Conservation (phyloP, 108 stramenopile species). For the Cyclostephanos tholiformis region DNA sequence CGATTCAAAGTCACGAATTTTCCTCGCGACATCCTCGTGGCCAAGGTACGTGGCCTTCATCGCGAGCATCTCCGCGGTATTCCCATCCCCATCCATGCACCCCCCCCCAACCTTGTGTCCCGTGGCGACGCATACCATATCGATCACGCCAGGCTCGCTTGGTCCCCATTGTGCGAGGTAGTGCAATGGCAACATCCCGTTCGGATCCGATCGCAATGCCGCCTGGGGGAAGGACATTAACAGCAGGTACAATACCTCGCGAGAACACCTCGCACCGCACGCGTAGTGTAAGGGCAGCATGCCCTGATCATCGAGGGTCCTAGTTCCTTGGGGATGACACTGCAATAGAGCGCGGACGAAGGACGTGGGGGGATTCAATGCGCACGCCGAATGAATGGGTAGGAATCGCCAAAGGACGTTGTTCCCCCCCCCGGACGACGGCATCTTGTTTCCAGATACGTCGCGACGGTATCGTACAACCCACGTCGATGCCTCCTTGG, state of each 20-base stretch:
- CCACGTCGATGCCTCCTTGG: constrained; percentile 3
- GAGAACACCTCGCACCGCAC: constrained; percentile 69
- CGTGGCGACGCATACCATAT: constrained; percentile 78
- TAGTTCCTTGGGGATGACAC: constrained; percentile 68
- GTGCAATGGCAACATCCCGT: constrained; percentile 85
- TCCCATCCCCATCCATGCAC: constrained; percentile 55
- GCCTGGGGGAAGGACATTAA: constrained; percentile 75
- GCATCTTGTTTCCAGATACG: not conserved
- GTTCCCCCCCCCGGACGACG: no score
- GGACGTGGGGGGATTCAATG: constrained; percentile 65
- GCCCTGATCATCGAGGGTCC: constrained; percentile 80
- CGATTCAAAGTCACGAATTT: constrained; percentile 32
- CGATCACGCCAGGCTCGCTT: constrained; percentile 47
- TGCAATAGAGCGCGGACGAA: constrained; percentile 64
- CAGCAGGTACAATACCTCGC: constrained; percentile 70
- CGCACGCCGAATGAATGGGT: constrained; percentile 79
- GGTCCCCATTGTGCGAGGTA: constrained; percentile 86
- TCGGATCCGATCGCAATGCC: constrained; percentile 62
- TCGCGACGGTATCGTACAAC: constrained; percentile 4
- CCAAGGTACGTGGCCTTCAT: constrained; percentile 65
- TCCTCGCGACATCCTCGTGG: constrained; percentile 34
- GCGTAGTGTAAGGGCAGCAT: constrained; percentile 88
- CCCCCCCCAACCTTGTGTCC: constrained; percentile 57
- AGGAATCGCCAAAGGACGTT: constrained; percentile 6
- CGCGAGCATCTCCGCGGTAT: constrained; percentile 70